These are phyloP conservation scores for Ambispora gerdemannii DNA, from an alignment of 192 early-diverging fungal genomes.

Conservation along the genomic window DNA sequence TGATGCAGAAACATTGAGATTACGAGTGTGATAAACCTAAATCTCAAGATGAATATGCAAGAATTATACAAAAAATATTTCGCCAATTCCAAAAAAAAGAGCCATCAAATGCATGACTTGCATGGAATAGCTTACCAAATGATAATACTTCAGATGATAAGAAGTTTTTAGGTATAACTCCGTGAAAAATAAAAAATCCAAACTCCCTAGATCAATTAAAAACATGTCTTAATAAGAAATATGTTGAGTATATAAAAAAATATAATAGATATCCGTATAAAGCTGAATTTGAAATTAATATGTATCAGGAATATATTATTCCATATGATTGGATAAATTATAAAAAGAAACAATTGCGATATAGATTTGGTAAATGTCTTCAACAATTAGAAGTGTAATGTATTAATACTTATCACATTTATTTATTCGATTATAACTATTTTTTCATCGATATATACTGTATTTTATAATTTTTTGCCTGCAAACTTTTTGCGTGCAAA, in stretches of 20 bases:
- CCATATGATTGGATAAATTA: slow-evolving; percentile 8
- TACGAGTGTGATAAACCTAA: slow-evolving; percentile 9
- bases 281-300: slow-evolving; percentile 15
- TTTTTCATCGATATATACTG: too few relatives aligned
- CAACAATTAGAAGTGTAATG: too few relatives aligned
- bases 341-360: slow-evolving; percentile 12
- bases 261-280: slow-evolving; percentile 9
- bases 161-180: slow-evolving; percentile 19
- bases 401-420: too few relatives aligned
- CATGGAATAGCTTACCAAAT: slow-evolving; percentile 11
- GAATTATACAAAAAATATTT: background rate
- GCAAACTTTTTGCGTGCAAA: too few relatives aligned
- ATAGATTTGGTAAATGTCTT: too few relatives aligned
- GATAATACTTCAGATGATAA: slow-evolving; percentile 19
- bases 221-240: slow-evolving; percentile 18
- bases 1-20: too few relatives aligned
- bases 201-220: slow-evolving; percentile 12
- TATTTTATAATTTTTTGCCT: too few relatives aligned
- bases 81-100: slow-evolving; percentile 5
- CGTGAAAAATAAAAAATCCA: slow-evolving; percentile 8
- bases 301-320: slow-evolving; percentile 19
- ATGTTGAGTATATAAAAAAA: slow-evolving; percentile 17
- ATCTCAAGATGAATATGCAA: background rate
- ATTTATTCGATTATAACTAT: too few relatives aligned
- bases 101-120: slow-evolving; percentile 17